Conservation (phyloP, 202 grass and related monocot genomes). For the Elaeis oleifera region DNA sequence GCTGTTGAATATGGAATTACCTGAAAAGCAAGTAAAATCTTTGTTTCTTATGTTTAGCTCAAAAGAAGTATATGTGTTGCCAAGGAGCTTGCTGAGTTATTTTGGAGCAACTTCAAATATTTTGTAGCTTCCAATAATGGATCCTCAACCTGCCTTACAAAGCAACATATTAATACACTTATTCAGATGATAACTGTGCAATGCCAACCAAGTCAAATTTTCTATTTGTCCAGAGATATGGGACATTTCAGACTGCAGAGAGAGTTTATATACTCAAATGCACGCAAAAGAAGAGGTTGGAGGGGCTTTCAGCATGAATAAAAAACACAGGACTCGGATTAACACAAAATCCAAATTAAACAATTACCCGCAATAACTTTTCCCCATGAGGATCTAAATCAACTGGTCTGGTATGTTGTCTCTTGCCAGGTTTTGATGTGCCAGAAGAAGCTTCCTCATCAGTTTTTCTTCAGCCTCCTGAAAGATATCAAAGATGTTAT, state of each 20-base stretch:
- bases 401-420: constrained; percentile 63
- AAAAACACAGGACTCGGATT: constrained; percentile 6
- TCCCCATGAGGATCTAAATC: constrained; percentile 92
- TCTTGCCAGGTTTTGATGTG: constrained; percentile 79
- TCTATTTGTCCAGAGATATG: no score
- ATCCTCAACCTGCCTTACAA: constrained; percentile 66
- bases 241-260: no score
- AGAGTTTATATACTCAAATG: no score
- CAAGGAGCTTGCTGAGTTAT: constrained; percentile 71
- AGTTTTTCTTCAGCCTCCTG: constrained; percentile 94
- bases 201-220: no score
- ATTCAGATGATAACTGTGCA: no score
- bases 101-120: constrained; percentile 95
- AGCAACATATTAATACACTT: not conserved
- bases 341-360: not conserved
- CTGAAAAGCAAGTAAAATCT: constrained; percentile 95
- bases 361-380: constrained; percentile 76
- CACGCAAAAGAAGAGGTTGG: no score
- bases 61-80: constrained; percentile 95
- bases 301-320: no score
- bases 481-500: constrained; percentile 20
- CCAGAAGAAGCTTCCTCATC: constrained; percentile 58
- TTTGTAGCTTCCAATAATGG: constrained; percentile 78
- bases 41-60: constrained; percentile 94
- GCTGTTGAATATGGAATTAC: constrained; percentile 29